A percentile compares a stretch with the other conserved stretches of the same genome.
Evolutionary conservation across 169 alveolate genomes (phyloP).

Genomic region (Eimeria sp.): DNA sequence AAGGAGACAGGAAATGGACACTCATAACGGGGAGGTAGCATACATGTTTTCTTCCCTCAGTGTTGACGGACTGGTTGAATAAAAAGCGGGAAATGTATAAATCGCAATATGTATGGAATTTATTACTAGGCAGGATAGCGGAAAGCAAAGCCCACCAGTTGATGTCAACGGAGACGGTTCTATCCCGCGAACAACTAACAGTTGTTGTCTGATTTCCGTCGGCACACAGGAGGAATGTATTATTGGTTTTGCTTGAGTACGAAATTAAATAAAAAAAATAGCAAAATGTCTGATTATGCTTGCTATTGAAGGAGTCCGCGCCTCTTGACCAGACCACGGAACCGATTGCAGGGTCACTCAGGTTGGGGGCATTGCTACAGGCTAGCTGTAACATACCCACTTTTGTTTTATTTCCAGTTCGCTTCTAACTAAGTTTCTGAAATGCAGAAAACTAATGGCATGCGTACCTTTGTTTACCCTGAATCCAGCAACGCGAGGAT

Average conservation of each 20-base stretch:
- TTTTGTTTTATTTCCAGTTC: neutral
- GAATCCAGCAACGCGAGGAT: neutral
- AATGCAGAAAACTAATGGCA: neutral
- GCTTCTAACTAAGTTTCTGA: neutral
- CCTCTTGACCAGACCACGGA: conserved; percentile 19
- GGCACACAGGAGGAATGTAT: neutral
- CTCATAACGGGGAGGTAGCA: neutral
- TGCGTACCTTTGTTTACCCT: neutral
- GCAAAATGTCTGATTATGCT: neutral
- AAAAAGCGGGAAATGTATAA: neutral
- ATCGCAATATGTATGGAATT: neutral
- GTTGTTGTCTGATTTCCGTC: neutral
- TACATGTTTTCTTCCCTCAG: neutral
- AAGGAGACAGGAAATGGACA: neutral
- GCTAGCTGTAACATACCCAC: neutral
- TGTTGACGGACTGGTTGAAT: neutral
- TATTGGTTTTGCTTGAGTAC: neutral
- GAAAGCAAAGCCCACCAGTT: neutral
- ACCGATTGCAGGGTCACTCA: neutral
- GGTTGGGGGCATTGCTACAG: neutral
- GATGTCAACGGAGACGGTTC: neutral
- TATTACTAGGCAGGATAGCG: neutral
- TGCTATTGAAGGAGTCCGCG: neutral
- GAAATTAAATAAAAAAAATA: neutral
- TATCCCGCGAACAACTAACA: neutral